Evolutionary conservation across 176 grass and related monocot genomes (phyloP), one percentile per base, ranked within the genome.

Genomic region (bread wheat (Triticum aestivum)): DNA sequence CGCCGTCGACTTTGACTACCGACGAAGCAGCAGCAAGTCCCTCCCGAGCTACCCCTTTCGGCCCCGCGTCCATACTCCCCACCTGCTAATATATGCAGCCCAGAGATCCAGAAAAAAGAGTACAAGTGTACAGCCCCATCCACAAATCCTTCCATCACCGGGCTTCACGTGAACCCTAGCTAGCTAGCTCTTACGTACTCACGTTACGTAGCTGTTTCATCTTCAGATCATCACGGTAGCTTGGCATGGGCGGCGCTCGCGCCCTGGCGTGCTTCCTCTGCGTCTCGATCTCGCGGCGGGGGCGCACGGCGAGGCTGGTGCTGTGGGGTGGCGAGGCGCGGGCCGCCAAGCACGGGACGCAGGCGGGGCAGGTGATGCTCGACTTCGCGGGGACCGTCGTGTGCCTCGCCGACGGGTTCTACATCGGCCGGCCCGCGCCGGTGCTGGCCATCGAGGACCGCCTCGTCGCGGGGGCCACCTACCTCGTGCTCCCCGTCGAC

Each of bases 401-500:
- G 10, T 95, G 93, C 87, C 89, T 76, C 41, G 89, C 89, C 27
- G 91, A 98, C 72, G 91, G 79, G 6, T 98, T 98, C 92, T 95
- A 59, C 85, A 67, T 98, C 65, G 93, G 91, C 21, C 87, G 88
- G 1, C 87, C 93, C 0, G 71, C 92, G 24, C 95, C 95, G 8
- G 88, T 93, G 56, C 85, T 98, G 21, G 86, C 95, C 59, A 79
- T 93, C 58, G 93, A 91, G 81, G 91, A 95, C 63, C 61, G 78
- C 8, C 89, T 98, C 83, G 71, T 64, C 33, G 70, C 73, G 2
- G 93, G 95, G 56, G 3, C 26, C 32, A 90, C 91, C 3, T 98
- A 98, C 82, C 85, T 95, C 9, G 90, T 98, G 79, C 85, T 98
- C 39, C 95, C 95, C 26, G 87, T 93, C n/a, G 95, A 95, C 69